phyloP scores from a whole-genome alignment of 129 eudicot genomes.

The Helianthus tuberosus region DNA sequence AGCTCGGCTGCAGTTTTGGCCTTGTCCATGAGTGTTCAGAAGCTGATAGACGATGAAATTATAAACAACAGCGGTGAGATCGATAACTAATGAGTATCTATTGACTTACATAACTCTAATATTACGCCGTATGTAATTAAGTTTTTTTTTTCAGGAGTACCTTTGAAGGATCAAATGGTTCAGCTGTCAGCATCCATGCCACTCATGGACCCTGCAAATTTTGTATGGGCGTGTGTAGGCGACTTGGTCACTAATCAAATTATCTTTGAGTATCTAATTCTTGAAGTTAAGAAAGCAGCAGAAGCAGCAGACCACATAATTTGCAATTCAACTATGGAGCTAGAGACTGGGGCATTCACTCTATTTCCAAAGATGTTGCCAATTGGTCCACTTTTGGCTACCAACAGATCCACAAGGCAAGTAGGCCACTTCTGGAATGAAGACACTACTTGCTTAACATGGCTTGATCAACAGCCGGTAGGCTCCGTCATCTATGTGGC shows the following conservation, averaged over 20 bases:
- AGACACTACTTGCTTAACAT: constrained; percentile 12
- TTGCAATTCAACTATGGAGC: background rate
- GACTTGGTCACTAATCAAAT: constrained; percentile 20
- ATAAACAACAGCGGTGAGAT: constrained; percentile 24
- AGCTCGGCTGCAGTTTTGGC: constrained; percentile 40
- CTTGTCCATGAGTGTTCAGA: constrained; percentile 15
- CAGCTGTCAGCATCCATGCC: no score
- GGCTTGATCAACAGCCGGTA: background rate
- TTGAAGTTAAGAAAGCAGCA: background rate
- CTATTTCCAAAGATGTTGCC: constrained; percentile 20
- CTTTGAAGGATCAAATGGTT: no score
- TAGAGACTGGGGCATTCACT: background rate
- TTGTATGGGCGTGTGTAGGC: background rate
- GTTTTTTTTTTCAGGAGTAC: no score
- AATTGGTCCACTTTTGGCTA: constrained; percentile 33
- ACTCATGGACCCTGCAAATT: no score
- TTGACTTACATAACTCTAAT: background rate
- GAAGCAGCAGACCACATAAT: constrained; percentile 32
- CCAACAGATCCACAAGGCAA: background rate
- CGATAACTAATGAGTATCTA: background rate
- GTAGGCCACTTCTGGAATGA: constrained; percentile 16
- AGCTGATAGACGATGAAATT: constrained; percentile 45
- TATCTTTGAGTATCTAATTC: constrained; percentile 21
- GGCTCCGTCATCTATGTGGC: constrained; percentile 56
- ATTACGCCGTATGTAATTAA: no score